A percentile compares a stretch with the other conserved stretches of the same genome.
These are phyloP conservation scores for Kwoniella mangroviensis DNA, from an alignment of 768 basidiomycete genomes.

Conservation along the genomic window DNA sequence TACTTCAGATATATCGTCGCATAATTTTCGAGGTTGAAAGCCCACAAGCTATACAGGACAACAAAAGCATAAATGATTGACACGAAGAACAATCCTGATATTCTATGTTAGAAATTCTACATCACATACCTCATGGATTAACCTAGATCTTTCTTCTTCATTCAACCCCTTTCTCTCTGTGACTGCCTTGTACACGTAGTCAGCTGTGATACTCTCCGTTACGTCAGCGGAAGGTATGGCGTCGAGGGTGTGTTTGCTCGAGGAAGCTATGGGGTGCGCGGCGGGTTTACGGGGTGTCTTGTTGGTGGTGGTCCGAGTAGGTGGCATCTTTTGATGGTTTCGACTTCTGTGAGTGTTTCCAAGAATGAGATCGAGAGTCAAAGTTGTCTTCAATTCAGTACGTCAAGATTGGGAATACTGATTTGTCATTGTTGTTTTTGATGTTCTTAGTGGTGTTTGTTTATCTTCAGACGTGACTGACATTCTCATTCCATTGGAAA, in stretches of 20 bases:
- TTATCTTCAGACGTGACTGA: background rate
- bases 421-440: no score
- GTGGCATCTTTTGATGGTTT: constrained; percentile 3
- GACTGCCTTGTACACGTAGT: constrained; percentile 18
- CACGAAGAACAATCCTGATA: constrained; percentile 38
- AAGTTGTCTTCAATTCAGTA: no score
- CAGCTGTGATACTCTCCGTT: constrained; percentile 45
- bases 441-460: background rate
- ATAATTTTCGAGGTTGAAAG: constrained; percentile 79
- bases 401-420: no score
- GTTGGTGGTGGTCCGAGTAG: constrained; percentile 3
- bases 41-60: no score
- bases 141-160: constrained; percentile 39
- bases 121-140: constrained; percentile 49
- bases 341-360: no score
- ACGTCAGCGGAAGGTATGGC: constrained; percentile 31
- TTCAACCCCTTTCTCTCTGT: constrained; percentile 13
- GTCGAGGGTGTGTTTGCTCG: constrained; percentile 32
- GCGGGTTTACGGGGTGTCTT: constrained; percentile 14
- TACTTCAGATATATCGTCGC: constrained; percentile 84
- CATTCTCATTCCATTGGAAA: background rate
- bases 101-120: background rate
- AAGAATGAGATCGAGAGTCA: no score
- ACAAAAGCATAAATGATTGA: no score
- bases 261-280: constrained; percentile 4